Base-by-base conservation (phyloP, 2,329 filamentous ascomycete species). In the Beauveria caledonica region DNA sequence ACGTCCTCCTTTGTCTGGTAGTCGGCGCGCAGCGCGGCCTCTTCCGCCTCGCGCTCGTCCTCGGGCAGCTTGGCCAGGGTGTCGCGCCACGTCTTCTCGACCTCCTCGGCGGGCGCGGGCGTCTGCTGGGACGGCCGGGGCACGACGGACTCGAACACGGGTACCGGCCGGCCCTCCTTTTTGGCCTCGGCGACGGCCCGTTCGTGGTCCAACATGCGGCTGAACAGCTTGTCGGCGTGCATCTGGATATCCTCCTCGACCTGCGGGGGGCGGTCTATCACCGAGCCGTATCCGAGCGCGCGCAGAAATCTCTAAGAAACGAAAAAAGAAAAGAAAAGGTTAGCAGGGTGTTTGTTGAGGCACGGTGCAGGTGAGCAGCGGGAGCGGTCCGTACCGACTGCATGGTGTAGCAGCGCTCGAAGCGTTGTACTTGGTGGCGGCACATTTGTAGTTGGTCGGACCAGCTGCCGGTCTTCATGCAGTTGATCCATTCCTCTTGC, bases 171-270 rank as follows among this genome's bases (percentile, higher is more conserved):
- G 29, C 84, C 85, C 64, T 83, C 81, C 58, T 80, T 78, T 72
- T 86, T 86, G 40, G 88, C 89, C 67, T 85, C 81, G 64, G 88
- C 84, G n/a, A 89, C 85, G 64, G 81, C 83, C 21, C 78, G 79
- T 74, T 99, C 93, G 71, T 96, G 91, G 63, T 85, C 82, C 42
- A 96, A 74, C 86, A 97, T 91, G 66, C 88, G 85, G 68, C 93
- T 89, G 74, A 92, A 99, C 45, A 99, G 80, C 64, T 84, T 85
- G 76, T 99, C 94, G 62, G 93, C 93, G 72, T 97, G 92, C 87
- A 97, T 90, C 74, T 97, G 94, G 63, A 99, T 91, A 66, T 88
- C 84, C 72, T 97, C 92, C 67, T 96, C 89, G 56, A 89, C 81
- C 33, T 86, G 81, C 0, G 80, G 76, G 9, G 86, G 77, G 23